Base-by-base conservation (phyloP, 805 yeast genomes). In the Metschnikowia kofuensis region DNA sequence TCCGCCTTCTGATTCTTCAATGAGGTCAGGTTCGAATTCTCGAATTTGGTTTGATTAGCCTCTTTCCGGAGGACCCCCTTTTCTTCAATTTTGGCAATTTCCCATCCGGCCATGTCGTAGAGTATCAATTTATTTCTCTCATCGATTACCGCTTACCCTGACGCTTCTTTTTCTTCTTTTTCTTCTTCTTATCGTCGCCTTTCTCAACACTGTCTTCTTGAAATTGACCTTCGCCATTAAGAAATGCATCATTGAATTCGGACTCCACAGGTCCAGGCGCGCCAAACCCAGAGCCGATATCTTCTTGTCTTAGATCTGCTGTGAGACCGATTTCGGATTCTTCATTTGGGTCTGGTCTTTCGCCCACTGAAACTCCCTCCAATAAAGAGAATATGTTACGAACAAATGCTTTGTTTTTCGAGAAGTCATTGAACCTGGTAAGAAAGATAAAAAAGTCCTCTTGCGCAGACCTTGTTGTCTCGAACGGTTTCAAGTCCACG, bases 211-310 rank as follows among this genome's bases (percentile, higher is more conserved):
- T 42, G 6, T 40, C 52, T 7, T 52, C 51, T 36, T 50, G 55
- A 36, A 55, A 60, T 8, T 60, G 48, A 8, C 57, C 66, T 15
- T 58, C 62, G 6, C 69, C 70, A 36, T 64, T 61, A 15, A 67
- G 54, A 43, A 65, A 66, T 12, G 62, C 65, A 14, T 60, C 62
- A 48, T 57, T 67, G 50, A 66, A 68, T 44, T 69, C 71, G 1
- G 70, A 57, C 35, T 54, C 59, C 10, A 32, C 48, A 8, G 46
- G 45, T 12, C 61, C 66, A 26, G 39, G 44, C 10, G 38, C 44
- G 8, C 40, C 29, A 11, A 15, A 26, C 8, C 13, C n/a, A 13
- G 30, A 31, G 5, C 21, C 38, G 14, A 45, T 50, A 6, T 34
- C 45, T 21, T 45, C 40, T 30, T 47, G 37, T 14, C 37, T 10